Percentiles rank a stretch among this genome's conserved stretches.
These are phyloP conservation scores for Russula olivacea DNA, from an alignment of 768 basidiomycete species.

Conservation along the genomic window DNA sequence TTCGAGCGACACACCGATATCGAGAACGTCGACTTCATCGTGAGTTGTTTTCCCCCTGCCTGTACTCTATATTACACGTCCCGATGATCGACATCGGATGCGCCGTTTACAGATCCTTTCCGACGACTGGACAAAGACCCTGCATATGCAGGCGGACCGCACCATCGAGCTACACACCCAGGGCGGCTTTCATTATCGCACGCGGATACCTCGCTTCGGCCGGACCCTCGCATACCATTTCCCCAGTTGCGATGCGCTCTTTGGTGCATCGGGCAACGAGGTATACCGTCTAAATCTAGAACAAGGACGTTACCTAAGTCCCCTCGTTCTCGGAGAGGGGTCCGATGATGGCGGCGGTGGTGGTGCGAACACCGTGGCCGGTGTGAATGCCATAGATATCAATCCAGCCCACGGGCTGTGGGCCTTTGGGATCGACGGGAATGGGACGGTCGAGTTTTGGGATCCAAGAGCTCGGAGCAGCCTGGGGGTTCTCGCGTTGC, in stretches of 20 bases:
- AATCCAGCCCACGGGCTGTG: constrained; percentile 90
- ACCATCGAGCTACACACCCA: constrained; percentile 93
- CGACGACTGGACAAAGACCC: constrained; percentile 98
- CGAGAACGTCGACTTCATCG: constrained; percentile 97
- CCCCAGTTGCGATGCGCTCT: constrained; percentile 84
- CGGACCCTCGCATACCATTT: constrained; percentile 90
- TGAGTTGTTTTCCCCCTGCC: constrained; percentile 49
- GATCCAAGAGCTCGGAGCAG: constrained; percentile 78
- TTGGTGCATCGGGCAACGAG: constrained; percentile 80
- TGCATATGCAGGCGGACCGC: constrained; percentile 95
- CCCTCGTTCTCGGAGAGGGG: constrained; percentile 49
- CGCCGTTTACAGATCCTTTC: constrained; percentile 65
- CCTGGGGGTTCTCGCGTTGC: constrained; percentile 65
- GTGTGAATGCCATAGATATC: constrained; percentile 88
- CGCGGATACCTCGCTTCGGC: constrained; percentile 91
- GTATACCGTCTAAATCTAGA: constrained; percentile 93
- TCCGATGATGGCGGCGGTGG: constrained; percentile 26
- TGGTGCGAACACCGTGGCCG: constrained; percentile 54
- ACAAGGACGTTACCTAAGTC: constrained; percentile 87
- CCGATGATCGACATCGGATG: neutral
- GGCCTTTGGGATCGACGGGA: constrained; percentile 83
- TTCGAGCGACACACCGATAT: constrained; percentile 95
- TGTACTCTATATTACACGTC: neutral
- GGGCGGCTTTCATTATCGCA: constrained; percentile 85
- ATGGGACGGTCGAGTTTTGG: constrained; percentile 91